Evolutionary conservation across 2,329 filamentous ascomycete species (phyloP).

Genomic region (Cucurbitaria berberidis): DNA sequence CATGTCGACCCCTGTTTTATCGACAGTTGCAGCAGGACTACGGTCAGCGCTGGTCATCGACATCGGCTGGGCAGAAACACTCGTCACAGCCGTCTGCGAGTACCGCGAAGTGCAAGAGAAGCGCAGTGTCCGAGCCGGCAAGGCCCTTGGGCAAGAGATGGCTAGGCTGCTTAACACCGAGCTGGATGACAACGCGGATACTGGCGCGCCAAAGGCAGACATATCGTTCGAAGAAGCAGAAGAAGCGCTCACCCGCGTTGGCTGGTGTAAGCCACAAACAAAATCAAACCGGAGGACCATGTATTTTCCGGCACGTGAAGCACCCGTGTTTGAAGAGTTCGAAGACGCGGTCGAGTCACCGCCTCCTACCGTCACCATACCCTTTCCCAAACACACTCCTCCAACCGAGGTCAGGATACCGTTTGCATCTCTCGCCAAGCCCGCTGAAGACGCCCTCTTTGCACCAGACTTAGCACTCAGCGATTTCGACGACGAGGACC

Average conservation of each 20-base stretch:
- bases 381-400: conserved; percentile 45
- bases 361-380: conserved; percentile 42
- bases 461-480: conserved; percentile 57
- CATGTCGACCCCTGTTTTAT: conserved; percentile 76
- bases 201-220: conserved; percentile 30
- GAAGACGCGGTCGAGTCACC: conserved; percentile 45
- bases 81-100: conserved; percentile 86
- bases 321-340: conserved; percentile 53
- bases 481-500: conserved; percentile 85
- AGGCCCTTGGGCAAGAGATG: conserved; percentile 71
- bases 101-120: conserved; percentile 78
- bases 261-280: conserved; percentile 69
- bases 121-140: conserved; percentile 77
- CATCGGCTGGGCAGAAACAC: conserved; percentile 90
- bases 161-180: conserved; percentile 66
- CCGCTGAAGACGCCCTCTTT: conserved; percentile 79
- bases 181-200: conserved; percentile 40
- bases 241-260: conserved; percentile 74
- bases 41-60: conserved; percentile 88
- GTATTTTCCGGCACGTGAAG: conserved; percentile 44
- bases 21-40: conserved; percentile 78
- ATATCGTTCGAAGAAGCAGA: conserved; percentile 77
- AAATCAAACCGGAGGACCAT: conserved; percentile 38
- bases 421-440: conserved; percentile 73
- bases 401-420: conserved; percentile 66